These are phyloP conservation scores for Colletotrichum neosansevieriae DNA, from an alignment of 2,329 filamentous ascomycete species.

Conservation along the genomic window DNA sequence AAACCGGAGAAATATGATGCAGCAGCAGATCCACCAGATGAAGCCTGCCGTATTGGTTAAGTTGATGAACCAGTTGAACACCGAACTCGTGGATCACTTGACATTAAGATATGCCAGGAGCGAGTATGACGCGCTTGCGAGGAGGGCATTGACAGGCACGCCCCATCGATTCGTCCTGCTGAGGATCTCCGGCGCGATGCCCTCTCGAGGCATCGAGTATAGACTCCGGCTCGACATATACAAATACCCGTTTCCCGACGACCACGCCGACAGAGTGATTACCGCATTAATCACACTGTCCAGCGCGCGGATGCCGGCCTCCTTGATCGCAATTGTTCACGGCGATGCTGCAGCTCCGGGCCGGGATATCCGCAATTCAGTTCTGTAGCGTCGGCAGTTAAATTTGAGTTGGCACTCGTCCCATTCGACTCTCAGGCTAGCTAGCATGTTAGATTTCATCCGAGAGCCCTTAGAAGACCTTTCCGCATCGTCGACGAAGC, in stretches of 20 bases:
- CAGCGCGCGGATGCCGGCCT: constrained; percentile 64
- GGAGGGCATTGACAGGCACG: constrained; percentile 44
- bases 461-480: too few species aligned
- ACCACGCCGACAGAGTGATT: constrained; percentile 63
- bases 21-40: constrained; percentile 66
- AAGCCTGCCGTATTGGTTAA: constrained; percentile 64
- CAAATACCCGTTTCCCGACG: constrained; percentile 63
- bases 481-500: too few species aligned
- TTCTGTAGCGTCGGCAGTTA: background rate
- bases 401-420: too few species aligned
- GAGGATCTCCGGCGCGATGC: constrained; percentile 7
- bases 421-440: too few species aligned
- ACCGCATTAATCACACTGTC: constrained; percentile 67
- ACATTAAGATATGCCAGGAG: constrained; percentile 73
- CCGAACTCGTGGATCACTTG: constrained; percentile 66
- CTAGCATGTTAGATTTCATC: too few species aligned
- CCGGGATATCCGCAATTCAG: background rate
- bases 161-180: background rate
- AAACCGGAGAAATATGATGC: constrained; percentile 70
- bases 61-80: constrained; percentile 72
- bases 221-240: constrained; percentile 68
- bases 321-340: constrained; percentile 62
- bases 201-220: constrained; percentile 30
- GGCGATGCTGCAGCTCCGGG: constrained; percentile 56
- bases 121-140: constrained; percentile 67